Conservation (phyloP, 257 asterid genomes). For the Paulownia fortunei region DNA sequence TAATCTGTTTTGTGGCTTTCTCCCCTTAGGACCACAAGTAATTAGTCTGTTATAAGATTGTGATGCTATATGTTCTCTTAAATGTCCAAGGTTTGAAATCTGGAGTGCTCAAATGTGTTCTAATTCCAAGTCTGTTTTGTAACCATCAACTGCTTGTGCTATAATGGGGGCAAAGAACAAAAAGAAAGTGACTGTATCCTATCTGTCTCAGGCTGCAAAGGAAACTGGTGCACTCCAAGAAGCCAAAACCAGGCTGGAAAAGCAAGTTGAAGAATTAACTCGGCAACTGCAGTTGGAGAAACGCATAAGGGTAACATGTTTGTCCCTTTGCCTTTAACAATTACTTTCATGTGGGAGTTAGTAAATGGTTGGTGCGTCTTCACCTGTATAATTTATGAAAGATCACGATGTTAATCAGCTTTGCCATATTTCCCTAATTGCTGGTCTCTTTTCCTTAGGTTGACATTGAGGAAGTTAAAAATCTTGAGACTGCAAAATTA, state of each 20-base stretch:
- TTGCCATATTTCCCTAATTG: conserved; percentile 9
- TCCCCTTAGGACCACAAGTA: background rate
- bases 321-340: conserved; percentile 22
- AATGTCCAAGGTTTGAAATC: background rate
- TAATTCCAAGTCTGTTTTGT: background rate
- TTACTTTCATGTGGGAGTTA: conserved; percentile 26
- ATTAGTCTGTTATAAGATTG: background rate
- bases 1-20: background rate
- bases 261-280: conserved; percentile 75
- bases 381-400: background rate
- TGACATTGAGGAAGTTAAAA: conserved; percentile 64
- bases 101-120: conserved; percentile 3
- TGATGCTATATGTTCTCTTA: background rate
- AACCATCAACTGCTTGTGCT: conserved; percentile 19
- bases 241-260: conserved; percentile 75
- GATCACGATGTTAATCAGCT: background rate
- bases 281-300: conserved; percentile 74
- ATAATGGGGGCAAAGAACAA: background rate
- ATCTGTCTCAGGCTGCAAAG: conserved; percentile 74
- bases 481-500: conserved; percentile 60
- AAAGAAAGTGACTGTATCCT: conserved; percentile 7
- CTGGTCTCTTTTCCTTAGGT: conserved; percentile 30
- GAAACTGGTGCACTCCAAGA: conserved; percentile 93
- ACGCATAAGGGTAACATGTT: conserved; percentile 61
- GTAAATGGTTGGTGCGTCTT: conserved; percentile 3